A percentile compares a stretch with the other conserved stretches of the same genome.
Evolutionary conservation across 2,329 filamentous ascomycete genomes (phyloP).

Genomic region (Macrophomina phaseolina): DNA sequence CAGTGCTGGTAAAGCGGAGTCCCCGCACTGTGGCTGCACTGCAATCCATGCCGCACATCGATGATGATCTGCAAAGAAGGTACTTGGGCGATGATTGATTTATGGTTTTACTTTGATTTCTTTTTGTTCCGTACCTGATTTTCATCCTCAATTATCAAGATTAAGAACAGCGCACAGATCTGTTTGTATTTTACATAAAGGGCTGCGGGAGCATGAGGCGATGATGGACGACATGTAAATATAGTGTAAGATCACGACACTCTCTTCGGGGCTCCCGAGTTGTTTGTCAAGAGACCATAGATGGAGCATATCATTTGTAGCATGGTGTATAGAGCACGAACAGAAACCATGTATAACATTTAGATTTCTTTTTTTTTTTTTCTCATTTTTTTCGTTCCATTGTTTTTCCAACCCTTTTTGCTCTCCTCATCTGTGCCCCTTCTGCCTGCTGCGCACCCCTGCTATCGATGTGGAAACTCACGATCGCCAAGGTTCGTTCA

Average conservation of each 20-base stretch:
- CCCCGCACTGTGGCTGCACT: slow-evolving; percentile 50
- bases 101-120: background rate
- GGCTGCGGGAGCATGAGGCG: background rate
- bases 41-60: slow-evolving; percentile 49
- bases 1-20: slow-evolving; percentile 42
- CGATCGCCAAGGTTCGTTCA: no score
- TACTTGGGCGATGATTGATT: slow-evolving; percentile 32
- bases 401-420: no score
- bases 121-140: background rate
- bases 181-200: background rate
- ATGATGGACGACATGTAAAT: slow-evolving; percentile 1
- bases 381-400: no score
- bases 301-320: background rate
- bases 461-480: no score
- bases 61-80: slow-evolving; percentile 39
- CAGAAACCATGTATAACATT: background rate
- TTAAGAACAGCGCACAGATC: background rate
- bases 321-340: background rate
- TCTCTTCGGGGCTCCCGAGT: background rate
- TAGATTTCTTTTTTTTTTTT: no score
- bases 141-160: background rate
- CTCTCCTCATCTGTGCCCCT: no score
- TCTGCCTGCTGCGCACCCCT: no score
- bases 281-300: background rate
- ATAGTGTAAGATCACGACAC: slow-evolving; percentile 2